Evolutionary conservation across 169 alveolate species (phyloP).

Genomic region (Cryptosporidium baileyi): DNA sequence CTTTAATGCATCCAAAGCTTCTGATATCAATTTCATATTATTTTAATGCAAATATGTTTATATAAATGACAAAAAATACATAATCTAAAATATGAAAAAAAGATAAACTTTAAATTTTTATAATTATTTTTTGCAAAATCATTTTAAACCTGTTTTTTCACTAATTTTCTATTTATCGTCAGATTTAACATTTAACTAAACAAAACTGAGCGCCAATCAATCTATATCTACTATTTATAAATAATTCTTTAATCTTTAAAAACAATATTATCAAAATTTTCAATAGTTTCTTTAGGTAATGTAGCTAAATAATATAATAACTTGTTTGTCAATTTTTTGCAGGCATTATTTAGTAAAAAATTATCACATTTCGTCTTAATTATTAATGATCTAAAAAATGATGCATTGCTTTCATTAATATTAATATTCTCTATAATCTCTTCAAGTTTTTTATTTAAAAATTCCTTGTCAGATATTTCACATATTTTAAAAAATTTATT

Average conservation of each 20-base stretch:
- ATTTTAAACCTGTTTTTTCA: no score
- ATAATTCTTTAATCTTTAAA: neutral
- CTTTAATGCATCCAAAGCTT: slow-evolving; percentile 1
- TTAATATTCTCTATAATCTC: neutral
- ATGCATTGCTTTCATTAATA: slow-evolving; percentile 12
- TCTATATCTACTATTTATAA: neutral
- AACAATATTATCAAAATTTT: slow-evolving; percentile 2
- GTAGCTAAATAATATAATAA: slow-evolving; percentile 22
- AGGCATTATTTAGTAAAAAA: neutral
- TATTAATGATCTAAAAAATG: slow-evolving; percentile 25
- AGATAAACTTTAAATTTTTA: no score
- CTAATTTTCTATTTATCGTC: no score
- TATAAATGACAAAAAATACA: no score
- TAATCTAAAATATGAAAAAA: no score
- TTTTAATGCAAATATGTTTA: no score
- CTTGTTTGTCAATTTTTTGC: slow-evolving; percentile 27
- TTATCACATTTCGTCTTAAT: neutral
- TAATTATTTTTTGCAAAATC: no score
- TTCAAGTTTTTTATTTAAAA: neutral
- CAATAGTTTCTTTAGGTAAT: slow-evolving; percentile 9
- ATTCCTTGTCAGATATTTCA: neutral
- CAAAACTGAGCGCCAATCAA: no score
- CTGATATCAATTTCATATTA: neutral
- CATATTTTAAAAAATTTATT: neutral
- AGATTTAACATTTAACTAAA: no score